These are phyloP conservation scores for Backusella circina DNA, from an alignment of 192 early-diverging fungal genomes.

Conservation along the genomic window DNA sequence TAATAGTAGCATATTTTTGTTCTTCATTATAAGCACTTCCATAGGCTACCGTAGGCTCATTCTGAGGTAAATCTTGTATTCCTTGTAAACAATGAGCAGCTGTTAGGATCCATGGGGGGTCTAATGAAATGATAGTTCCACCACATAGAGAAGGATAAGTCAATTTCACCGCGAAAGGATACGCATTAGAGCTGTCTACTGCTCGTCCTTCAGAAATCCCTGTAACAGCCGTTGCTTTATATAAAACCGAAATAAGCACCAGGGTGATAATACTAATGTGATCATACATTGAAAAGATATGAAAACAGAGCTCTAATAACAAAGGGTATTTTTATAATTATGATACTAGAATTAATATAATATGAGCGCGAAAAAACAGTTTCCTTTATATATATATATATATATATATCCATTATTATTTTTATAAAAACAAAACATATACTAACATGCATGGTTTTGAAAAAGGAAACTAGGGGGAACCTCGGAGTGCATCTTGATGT, in stretches of 20 bases:
- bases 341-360: background rate
- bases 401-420: too few relatives aligned
- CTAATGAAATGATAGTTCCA: constrained; percentile 5
- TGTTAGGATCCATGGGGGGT: constrained; percentile 12
- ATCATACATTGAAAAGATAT: background rate
- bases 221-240: background rate
- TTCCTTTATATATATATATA: background rate
- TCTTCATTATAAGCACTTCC: background rate
- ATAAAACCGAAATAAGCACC: background rate
- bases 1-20: background rate
- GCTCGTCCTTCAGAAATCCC: background rate
- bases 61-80: background rate
- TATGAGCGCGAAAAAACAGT: background rate
- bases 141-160: constrained; percentile 5
- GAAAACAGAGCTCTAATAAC: background rate
- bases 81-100: constrained; percentile 11
- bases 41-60: background rate
- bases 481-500: background rate
- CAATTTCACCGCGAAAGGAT: constrained; percentile 9
- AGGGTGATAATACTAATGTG: background rate
- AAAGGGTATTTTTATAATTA: too few relatives aligned
- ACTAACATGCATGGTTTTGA: background rate
- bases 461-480: background rate
- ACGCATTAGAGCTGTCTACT: background rate
- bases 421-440: background rate